Percentiles rank a stretch among this genome's conserved stretches.
phyloP scores from a whole-genome alignment of 2,329 filamentous ascomycete genomes.

The Xylaria multiplex region DNA sequence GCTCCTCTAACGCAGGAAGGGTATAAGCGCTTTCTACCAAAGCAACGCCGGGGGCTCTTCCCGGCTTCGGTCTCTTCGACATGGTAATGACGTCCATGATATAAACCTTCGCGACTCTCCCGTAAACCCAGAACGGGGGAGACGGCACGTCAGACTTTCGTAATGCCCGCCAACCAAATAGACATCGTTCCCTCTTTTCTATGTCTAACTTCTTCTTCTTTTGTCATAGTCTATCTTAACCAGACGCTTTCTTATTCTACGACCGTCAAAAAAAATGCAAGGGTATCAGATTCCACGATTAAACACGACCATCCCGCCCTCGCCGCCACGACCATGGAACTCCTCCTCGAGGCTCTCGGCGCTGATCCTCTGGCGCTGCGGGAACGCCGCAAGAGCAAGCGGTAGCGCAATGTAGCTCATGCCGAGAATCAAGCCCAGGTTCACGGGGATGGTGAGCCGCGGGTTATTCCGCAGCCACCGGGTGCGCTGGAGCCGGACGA shows the following conservation, averaged over 20 bases:
- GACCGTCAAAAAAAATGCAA: background rate
- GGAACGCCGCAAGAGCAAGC: slow-evolving; percentile 89
- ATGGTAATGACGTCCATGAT: background rate
- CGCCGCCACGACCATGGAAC: slow-evolving; percentile 83
- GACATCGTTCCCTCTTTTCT: slow-evolving; percentile 2
- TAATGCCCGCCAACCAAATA: background rate
- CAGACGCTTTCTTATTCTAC: background rate
- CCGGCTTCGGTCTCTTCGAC: background rate
- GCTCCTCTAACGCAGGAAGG: background rate
- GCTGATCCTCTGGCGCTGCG: slow-evolving; percentile 84
- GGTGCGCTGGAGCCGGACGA: slow-evolving; percentile 85
- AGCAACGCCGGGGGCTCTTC: background rate
- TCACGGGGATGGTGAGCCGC: slow-evolving; percentile 80
- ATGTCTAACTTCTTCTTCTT: slow-evolving; percentile 10
- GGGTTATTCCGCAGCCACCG: slow-evolving; percentile 84
- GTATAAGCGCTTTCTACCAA: slow-evolving; percentile 14
- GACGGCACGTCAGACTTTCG: background rate
- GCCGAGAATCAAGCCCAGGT: slow-evolving; percentile 84
- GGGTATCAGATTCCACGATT: slow-evolving; percentile 83
- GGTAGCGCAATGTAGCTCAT: slow-evolving; percentile 91
- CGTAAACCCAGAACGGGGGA: background rate
- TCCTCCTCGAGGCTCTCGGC: slow-evolving; percentile 83
- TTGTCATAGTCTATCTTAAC: no score
- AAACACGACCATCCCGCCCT: slow-evolving; percentile 88
- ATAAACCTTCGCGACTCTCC: slow-evolving; percentile 5